These are phyloP conservation scores for Pichia pseudocactophila DNA, from an alignment of 805 yeast genomes.

Conservation along the genomic window DNA sequence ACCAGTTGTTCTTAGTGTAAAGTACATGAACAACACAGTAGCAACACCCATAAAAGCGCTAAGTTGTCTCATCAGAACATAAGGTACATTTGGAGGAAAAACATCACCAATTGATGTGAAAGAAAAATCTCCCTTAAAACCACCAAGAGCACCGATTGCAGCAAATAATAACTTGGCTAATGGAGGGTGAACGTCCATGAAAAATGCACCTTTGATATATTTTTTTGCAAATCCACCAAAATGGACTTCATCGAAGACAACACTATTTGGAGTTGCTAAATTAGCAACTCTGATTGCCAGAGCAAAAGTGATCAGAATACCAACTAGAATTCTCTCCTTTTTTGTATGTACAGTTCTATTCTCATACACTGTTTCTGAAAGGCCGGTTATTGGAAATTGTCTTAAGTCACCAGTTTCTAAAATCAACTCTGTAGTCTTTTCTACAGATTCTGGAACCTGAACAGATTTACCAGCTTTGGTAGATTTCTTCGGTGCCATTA, in stretches of 20 bases:
- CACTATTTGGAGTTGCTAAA: slow-evolving; percentile 65
- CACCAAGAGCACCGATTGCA: slow-evolving; percentile 56
- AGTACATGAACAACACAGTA: slow-evolving; percentile 55
- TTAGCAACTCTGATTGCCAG: slow-evolving; percentile 49
- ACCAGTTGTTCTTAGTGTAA: slow-evolving; percentile 65
- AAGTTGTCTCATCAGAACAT: slow-evolving; percentile 57
- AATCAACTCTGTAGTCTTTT: slow-evolving; percentile 34
- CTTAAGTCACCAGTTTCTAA: slow-evolving; percentile 44
- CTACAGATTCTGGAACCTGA: slow-evolving; percentile 6
- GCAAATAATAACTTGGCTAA: slow-evolving; percentile 75
- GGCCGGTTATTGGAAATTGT: slow-evolving; percentile 44
- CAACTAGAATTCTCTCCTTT: slow-evolving; percentile 35
- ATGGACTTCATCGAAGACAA: slow-evolving; percentile 96
- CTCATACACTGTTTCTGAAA: slow-evolving; percentile 32
- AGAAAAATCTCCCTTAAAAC: slow-evolving; percentile 62
- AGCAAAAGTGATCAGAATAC: slow-evolving; percentile 37
- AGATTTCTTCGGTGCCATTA: slow-evolving; percentile 20
- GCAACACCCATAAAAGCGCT: slow-evolving; percentile 62
- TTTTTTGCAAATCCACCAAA: slow-evolving; percentile 96
- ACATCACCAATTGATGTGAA: slow-evolving; percentile 59
- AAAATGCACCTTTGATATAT: slow-evolving; percentile 63
- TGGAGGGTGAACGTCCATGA: slow-evolving; percentile 88
- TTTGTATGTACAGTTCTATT: slow-evolving; percentile 32
- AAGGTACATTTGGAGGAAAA: slow-evolving; percentile 55
- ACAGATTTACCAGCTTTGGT: slow-evolving; percentile 7